These are phyloP conservation scores for Penstemon eatonii DNA, from an alignment of 257 asterid species.

Conservation along the genomic window DNA sequence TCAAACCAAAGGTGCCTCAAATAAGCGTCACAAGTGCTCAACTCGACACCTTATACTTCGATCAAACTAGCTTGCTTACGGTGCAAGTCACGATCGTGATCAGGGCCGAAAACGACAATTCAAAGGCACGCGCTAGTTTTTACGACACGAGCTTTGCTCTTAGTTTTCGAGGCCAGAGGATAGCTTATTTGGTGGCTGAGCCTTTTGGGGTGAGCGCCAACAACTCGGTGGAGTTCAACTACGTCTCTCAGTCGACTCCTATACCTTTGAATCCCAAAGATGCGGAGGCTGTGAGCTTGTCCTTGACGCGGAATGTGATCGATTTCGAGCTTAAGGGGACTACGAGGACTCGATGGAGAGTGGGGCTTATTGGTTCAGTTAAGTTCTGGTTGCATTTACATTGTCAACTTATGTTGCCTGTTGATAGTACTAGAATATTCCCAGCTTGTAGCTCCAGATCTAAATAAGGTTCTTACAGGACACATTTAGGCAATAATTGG, in stretches of 20 bases:
- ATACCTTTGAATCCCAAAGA: constrained; percentile 58
- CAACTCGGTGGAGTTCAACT: constrained; percentile 44
- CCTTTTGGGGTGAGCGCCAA: constrained; percentile 50
- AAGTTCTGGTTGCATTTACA: constrained; percentile 63
- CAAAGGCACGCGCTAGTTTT: constrained; percentile 53
- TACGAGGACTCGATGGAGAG: constrained; percentile 68
- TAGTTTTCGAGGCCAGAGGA: constrained; percentile 43
- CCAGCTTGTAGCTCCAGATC: constrained; percentile 66
- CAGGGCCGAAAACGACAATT: constrained; percentile 59
- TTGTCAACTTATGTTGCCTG: constrained; percentile 55
- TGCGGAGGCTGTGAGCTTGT: constrained; percentile 38
- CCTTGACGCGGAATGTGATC: constrained; percentile 35
- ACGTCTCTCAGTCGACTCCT: constrained; percentile 47
- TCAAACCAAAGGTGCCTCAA: constrained; percentile 68
- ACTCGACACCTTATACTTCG: constrained; percentile 60
- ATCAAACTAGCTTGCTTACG: constrained; percentile 47
- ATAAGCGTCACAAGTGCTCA: constrained; percentile 50
- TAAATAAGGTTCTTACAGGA: constrained; percentile 20
- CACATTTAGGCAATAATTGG: too few species aligned
- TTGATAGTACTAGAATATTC: constrained; percentile 36
- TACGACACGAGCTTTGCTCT: constrained; percentile 45
- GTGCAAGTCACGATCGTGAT: constrained; percentile 50
- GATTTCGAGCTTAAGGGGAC: constrained; percentile 55
- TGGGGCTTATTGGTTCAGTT: constrained; percentile 67
- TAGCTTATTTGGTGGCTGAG: constrained; percentile 43